Conservation (phyloP, 352 stramenopile genomes). For the Phytophthora cryptogea region DNA sequence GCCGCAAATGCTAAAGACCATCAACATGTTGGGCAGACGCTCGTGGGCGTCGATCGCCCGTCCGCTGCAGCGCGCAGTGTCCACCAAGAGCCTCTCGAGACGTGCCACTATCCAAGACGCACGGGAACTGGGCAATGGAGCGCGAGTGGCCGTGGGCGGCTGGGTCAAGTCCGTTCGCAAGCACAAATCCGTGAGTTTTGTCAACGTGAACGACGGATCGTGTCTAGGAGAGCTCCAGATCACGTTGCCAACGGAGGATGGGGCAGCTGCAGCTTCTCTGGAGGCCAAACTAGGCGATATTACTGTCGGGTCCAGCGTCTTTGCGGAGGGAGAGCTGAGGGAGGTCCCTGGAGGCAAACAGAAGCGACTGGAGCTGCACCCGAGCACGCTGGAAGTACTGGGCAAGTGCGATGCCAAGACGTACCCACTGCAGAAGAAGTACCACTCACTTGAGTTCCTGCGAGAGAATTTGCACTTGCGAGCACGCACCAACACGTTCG, state of each 20-base stretch:
- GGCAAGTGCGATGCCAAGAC: constrained; percentile 90
- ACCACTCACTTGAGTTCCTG: constrained; percentile 97
- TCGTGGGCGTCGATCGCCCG: constrained; percentile 1
- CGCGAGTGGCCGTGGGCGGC: constrained; percentile 65
- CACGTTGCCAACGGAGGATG: constrained; percentile 69
- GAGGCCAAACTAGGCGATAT: constrained; percentile 83
- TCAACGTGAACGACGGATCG: constrained; percentile 96
- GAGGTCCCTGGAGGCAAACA: constrained; percentile 89
- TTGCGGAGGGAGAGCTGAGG: constrained; percentile 89
- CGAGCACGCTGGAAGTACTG: constrained; percentile 82
- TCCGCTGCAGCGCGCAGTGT: constrained; percentile 16
- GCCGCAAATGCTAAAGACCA: background rate
- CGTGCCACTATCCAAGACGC: constrained; percentile 55
- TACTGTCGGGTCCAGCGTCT: constrained; percentile 93
- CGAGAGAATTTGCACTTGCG: constrained; percentile 96
- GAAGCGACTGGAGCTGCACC: constrained; percentile 93
- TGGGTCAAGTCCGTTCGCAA: constrained; percentile 97
- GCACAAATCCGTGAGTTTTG: constrained; percentile 97
- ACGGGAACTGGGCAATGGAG: constrained; percentile 40
- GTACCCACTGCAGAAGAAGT: constrained; percentile 99
- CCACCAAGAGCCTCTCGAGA: constrained; percentile 26
- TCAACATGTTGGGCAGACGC: constrained; percentile 24
- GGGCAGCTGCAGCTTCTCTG: constrained; percentile 32
- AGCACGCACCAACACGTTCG: constrained; percentile 96
- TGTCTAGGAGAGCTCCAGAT: constrained; percentile 93